These are phyloP conservation scores for Pythium apleroticum DNA, from an alignment of 352 stramenopile species.

Conservation along the genomic window DNA sequence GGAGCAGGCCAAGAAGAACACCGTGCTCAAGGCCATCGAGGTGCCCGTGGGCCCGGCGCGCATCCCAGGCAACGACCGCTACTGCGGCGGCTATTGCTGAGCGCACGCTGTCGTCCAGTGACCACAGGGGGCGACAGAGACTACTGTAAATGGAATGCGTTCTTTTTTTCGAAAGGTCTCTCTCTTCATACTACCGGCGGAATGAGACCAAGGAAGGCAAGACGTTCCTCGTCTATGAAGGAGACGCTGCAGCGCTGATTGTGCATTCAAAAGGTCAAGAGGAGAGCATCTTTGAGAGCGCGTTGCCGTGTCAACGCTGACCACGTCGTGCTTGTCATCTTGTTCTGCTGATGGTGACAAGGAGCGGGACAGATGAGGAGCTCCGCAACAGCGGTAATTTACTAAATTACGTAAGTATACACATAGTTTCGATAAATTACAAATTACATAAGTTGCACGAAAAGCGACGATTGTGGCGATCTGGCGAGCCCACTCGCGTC, in stretches of 20 bases:
- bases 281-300: not conserved
- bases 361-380: not conserved
- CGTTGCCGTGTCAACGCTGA: not conserved
- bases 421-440: not conserved
- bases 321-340: constrained; percentile 15
- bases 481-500: not conserved
- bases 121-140: not conserved
- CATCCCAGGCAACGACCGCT: constrained; percentile 34
- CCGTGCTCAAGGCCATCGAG: constrained; percentile 43
- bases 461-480: not conserved
- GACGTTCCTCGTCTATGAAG: not conserved
- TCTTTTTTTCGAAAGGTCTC: not conserved
- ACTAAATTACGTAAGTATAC: not conserved
- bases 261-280: not conserved
- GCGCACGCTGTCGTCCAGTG: not conserved
- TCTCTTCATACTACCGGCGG: not conserved
- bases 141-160: constrained; percentile 2
- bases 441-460: not conserved
- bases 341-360: constrained; percentile 1
- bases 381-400: not conserved
- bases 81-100: constrained; percentile 72
- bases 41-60: constrained; percentile 51
- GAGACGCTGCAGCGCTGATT: no score
- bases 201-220: not conserved
- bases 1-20: constrained; percentile 38